Base-by-base conservation (phyloP, 148 eudicot genomes). In the Vaccinium macrocarpon region DNA sequence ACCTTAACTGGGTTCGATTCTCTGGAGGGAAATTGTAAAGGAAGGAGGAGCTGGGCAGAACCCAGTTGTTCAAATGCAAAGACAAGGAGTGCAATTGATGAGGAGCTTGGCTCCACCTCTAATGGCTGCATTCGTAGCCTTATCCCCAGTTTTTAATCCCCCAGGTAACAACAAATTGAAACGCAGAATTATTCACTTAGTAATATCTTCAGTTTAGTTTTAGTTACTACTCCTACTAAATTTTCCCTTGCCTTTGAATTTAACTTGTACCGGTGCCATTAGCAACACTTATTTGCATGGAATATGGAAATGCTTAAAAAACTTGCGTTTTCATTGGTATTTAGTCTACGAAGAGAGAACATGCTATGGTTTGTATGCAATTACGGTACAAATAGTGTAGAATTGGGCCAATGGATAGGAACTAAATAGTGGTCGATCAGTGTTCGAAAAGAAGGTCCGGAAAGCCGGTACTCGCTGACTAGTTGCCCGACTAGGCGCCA, bases 111-210 rank as follows among this genome's bases (percentile, higher is more conserved):
- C 62, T 81, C 84, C 84, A 29, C 81, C 87, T 82, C 81, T 64
- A 77, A 32, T 86, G 62, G 86, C 86, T 52, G 89, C 89, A 72
- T 61, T 90, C 53, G 25, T 90, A 76, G 52, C 89, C 88, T 85
- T 88, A 81, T 76, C 85, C 81, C 90, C 90, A 29, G 9, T 88
- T 51, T 29, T 74, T 80, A 83, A 38, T 75, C 83, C 84, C 83
- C 84, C 88, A 66, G 86, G 84, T 89, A 83, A 78, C 19, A 16
- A 27, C 21, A 38, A 72, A 68, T 38, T 68, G 4, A 57, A 57
- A 15, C 62, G 18, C n/a, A 13, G 55, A 2, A 51, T 10, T 57
- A 57, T 12, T 3, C 18, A 57, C 14, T 57, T 57, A 4, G 18
- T 23, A 42, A 10, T 14, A 48, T 32, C 19, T 51, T 51, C 55